These are phyloP conservation scores for Puccinia triticina DNA, from an alignment of 1,284 basidiomycete species.

Conservation along the genomic window DNA sequence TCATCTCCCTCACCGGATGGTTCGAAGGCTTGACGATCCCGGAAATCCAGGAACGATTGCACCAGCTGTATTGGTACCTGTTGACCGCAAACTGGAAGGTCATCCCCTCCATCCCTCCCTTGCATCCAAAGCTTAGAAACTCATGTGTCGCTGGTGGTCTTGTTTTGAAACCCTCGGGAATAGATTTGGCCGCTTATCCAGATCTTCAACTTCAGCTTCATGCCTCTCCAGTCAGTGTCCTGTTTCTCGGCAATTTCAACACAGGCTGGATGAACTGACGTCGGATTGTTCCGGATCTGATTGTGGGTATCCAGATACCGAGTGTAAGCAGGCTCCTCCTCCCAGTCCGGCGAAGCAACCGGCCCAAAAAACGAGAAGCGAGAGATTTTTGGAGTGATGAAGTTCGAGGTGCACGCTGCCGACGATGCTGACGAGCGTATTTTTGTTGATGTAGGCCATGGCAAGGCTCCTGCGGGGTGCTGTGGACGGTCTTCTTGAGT, in stretches of 20 bases:
- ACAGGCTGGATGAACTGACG: not conserved
- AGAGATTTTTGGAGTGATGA: not conserved
- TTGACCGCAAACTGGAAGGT: slow-evolving; percentile 45
- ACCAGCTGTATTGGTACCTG: slow-evolving; percentile 29
- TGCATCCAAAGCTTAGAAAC: too few relatives aligned
- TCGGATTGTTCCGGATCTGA: not conserved
- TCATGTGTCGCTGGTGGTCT: too few relatives aligned
- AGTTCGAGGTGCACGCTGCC: too few relatives aligned
- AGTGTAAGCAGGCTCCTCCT: slow-evolving; percentile 30
- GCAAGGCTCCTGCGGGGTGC: slow-evolving; percentile 39
- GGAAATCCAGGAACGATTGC: slow-evolving; percentile 33
- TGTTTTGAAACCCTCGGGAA: not conserved
- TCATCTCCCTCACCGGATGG: slow-evolving; percentile 38
- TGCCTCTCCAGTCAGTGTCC: slow-evolving; percentile 36
- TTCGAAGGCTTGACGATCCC: slow-evolving; percentile 36
- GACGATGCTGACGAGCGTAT: not conserved
- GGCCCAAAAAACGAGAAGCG: not conserved
- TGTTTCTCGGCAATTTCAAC: not conserved
- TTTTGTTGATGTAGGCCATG: slow-evolving; percentile 28
- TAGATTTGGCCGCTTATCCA: slow-evolving; percentile 47
- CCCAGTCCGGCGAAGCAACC: not conserved
- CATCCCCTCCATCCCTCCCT: not conserved
- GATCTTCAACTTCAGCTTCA: slow-evolving; percentile 43
- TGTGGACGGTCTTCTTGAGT: slow-evolving; percentile 45
- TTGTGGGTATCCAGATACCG: slow-evolving; percentile 5